Conservation (phyloP, 345 rosid genomes). For the Eucalyptus microcorys region DNA sequence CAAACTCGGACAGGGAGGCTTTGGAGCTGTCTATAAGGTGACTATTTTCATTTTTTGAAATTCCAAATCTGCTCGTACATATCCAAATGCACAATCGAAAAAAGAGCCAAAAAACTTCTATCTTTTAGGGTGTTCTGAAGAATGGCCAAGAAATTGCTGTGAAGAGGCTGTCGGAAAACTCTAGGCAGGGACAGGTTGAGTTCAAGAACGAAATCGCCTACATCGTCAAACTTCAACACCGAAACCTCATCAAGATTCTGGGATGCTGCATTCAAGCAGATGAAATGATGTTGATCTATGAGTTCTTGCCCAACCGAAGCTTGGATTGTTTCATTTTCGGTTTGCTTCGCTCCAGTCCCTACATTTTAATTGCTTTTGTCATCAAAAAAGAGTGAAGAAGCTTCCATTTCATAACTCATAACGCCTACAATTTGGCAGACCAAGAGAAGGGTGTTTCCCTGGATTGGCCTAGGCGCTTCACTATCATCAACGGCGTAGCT, state of each 20-base stretch:
- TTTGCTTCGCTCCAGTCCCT: background rate
- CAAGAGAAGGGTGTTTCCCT: background rate
- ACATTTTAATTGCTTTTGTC: background rate
- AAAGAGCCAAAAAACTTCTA: background rate
- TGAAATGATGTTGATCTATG: background rate
- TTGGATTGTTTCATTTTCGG: background rate
- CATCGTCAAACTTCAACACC: background rate
- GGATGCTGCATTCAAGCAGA: background rate
- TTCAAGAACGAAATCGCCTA: background rate
- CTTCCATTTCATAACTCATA: background rate
- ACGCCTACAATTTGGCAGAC: background rate
- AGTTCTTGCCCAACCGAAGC: background rate
- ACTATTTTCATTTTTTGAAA: background rate
- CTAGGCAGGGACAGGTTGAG: background rate
- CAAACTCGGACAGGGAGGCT: background rate
- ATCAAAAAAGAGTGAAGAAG: background rate
- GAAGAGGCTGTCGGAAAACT: background rate
- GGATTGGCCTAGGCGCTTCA: background rate
- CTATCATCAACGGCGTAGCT: background rate
- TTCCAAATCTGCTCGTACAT: background rate
- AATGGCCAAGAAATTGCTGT: background rate
- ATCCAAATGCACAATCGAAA: background rate
- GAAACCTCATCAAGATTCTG: background rate
- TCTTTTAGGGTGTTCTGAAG: background rate
- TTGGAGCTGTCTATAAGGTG: slow-evolving; percentile 2